These are phyloP conservation scores for Xylaria nigripes DNA, from an alignment of 495 filamentous ascomycete species.

Conservation along the genomic window DNA sequence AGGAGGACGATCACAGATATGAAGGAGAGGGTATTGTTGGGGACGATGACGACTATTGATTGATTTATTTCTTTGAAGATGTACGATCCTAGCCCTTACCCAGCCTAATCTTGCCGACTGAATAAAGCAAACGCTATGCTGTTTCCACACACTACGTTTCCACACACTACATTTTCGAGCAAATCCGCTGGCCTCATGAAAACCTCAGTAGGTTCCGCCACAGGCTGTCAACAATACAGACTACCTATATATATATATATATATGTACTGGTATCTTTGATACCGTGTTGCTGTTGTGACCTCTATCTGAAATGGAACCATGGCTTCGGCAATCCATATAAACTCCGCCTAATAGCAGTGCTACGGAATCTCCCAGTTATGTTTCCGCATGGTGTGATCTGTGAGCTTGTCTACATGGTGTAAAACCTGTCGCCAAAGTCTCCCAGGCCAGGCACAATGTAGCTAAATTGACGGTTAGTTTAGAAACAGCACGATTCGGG, in stretches of 20 bases:
- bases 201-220: neutral
- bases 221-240: neutral
- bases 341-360: neutral
- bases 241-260: neutral
- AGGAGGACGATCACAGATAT: constrained; percentile 36
- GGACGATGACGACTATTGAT: constrained; percentile 38
- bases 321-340: neutral
- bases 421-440: constrained; percentile 98
- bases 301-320: neutral
- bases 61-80: neutral
- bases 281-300: neutral
- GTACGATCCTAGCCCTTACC: neutral
- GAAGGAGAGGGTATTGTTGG: constrained; percentile 35
- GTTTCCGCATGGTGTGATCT: neutral
- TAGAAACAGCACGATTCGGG: neutral
- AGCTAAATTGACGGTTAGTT: constrained; percentile 49
- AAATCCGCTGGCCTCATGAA: neutral
- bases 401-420: constrained; percentile 53
- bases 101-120: neutral
- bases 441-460: constrained; percentile 90
- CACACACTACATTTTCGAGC: neutral
- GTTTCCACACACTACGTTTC: neutral
- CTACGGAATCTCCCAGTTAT: neutral
- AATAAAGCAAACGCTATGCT: neutral
- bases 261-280: neutral